Evolutionary conservation across 116 monocot genomes (phyloP), one percentile per base, ranked within the genome.

Genomic region (Dioscorea cayenensis): DNA sequence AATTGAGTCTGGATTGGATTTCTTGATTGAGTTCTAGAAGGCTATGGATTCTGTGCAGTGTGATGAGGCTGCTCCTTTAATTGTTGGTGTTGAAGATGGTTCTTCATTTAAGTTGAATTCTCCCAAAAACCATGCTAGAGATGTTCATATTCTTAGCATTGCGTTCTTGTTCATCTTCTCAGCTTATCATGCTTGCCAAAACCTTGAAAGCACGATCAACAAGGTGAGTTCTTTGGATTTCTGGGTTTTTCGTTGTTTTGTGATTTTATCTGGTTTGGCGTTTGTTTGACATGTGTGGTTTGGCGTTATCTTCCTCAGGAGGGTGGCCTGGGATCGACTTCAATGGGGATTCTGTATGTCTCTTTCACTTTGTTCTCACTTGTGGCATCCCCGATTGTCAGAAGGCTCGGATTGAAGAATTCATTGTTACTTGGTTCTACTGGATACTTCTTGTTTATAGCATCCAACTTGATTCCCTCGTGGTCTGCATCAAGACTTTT

Each of bases 371-470:
- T 94, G 28, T 99, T 99, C 71, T 89, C 91, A 18, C 52, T 94
- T 7, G 75, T 86, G 76, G 89, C 85, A 0, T 89, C 91, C 19
- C 76, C 81, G 1, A 76, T 91, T 51, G 99, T 94, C 29, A 72
- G 78, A 60, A 32, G 66, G 37, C 68, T 99, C 69, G 91, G 91
- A 13, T 75, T 89, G 13, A 91, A 87, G 80, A 87, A 18, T 5
- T 81, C 91, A 11, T 84, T 94, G 48, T 83, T 99, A 22, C 81
- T 94, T 32, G 89, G 91, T 16, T 82, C 89, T 35, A 83, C 75
- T 61, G 94, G 99, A 27, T 99, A 94, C 77, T 84, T 83, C 78
- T 66, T 99, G 36, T 99, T 99, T 76, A 91, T 99, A 14, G 99
- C 99, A 12, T 81, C 94, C 14, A 91, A 94, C 79, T 63, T 99